Evolutionary conservation across 2,329 filamentous ascomycete species (phyloP).

Genomic region (Paracorniculantispora psalliotae): DNA sequence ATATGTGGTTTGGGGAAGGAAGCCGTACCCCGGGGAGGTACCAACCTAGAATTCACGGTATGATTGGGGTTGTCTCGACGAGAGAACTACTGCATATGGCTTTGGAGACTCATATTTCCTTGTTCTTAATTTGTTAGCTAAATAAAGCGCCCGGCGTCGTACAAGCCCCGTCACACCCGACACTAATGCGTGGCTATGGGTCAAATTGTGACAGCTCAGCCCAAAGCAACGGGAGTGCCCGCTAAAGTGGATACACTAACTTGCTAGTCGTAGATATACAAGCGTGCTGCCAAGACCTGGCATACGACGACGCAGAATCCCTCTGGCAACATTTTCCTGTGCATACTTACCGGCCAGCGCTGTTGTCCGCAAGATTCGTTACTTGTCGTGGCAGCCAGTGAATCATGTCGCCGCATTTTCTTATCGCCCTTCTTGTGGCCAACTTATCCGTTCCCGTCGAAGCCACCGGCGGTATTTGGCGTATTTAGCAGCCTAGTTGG

Average conservation of each 20-base stretch:
- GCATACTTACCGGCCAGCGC: neutral
- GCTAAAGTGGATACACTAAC: no score
- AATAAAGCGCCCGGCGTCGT: neutral
- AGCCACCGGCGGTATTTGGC: neutral
- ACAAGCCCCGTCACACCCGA: neutral
- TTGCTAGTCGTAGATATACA: neutral
- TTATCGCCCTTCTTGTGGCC: neutral
- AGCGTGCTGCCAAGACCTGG: neutral
- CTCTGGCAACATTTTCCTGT: neutral
- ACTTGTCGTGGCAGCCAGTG: neutral
- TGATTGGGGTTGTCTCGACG: neutral
- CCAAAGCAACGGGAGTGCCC: neutral
- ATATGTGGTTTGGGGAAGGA: constrained; percentile 46
- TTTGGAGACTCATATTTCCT: neutral
- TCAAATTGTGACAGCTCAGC: neutral
- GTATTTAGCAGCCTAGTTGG: neutral
- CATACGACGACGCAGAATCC: neutral
- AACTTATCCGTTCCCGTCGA: neutral
- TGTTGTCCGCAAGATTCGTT: neutral
- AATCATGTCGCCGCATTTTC: neutral
- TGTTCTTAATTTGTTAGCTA: neutral
- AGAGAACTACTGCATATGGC: neutral
- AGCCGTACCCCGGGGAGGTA: constrained; percentile 32
- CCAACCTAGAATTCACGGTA: neutral
- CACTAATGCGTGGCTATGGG: neutral